Evolutionary conservation across 2,329 filamentous ascomycete species (phyloP).

Genomic region (Colletotrichum lupini): DNA sequence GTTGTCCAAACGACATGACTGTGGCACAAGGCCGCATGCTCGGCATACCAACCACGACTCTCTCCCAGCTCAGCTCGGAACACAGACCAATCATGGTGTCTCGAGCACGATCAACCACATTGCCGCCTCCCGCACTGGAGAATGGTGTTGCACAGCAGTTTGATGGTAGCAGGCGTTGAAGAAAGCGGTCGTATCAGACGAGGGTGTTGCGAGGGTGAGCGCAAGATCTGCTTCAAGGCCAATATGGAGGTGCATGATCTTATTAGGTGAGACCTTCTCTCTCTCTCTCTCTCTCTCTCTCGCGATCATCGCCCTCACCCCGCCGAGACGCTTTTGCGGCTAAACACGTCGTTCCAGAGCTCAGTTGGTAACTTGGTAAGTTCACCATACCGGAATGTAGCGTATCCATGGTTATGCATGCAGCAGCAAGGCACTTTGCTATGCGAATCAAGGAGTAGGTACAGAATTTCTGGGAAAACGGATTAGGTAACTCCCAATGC

Average conservation of each 20-base stretch:
- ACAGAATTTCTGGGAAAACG: neutral
- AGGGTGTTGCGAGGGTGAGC: neutral
- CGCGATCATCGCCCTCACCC: neutral
- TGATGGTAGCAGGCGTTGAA: constrained; percentile 3
- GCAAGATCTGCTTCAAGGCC: constrained; percentile 27
- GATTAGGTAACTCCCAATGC: neutral
- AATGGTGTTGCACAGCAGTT: constrained; percentile 17
- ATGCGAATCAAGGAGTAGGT: neutral
- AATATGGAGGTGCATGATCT: constrained; percentile 33
- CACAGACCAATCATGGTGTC: neutral
- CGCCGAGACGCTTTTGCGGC: neutral
- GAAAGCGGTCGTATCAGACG: neutral
- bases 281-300: neutral
- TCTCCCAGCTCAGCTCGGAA: neutral
- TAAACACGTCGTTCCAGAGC: neutral
- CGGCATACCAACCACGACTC: neutral
- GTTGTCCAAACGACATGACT: neutral
- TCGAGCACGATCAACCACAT: constrained; percentile 4
- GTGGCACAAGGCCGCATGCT: constrained; percentile 15
- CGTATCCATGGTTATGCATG: neutral
- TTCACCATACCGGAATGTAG: neutral
- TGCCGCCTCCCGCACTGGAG: neutral
- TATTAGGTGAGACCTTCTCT: constrained; percentile 15
- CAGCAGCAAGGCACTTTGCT: neutral
- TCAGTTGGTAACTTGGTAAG: neutral